Evolutionary conservation across 1,284 basidiomycete genomes (phyloP).

Genomic region (Trichosporon sp.): DNA sequence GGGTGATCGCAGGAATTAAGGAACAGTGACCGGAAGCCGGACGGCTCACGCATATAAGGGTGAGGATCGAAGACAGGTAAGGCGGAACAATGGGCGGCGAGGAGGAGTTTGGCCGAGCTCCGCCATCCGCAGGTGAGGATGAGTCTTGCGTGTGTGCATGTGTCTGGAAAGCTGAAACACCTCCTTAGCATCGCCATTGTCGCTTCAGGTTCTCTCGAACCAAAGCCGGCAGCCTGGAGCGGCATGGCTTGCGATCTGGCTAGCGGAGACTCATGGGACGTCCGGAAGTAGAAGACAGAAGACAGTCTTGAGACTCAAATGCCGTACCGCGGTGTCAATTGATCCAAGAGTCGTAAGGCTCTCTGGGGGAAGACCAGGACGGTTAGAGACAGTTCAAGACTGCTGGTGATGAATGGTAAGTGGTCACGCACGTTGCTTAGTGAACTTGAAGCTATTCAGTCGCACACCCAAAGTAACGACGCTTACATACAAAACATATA

Average conservation of each 20-base stretch:
- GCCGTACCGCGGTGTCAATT: conserved; percentile 11
- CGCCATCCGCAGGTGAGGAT: background rate
- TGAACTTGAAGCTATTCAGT: background rate
- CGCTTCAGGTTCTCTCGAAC: background rate
- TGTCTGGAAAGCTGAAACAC: background rate
- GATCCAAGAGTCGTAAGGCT: background rate
- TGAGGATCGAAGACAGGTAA: background rate
- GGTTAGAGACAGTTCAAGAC: background rate
- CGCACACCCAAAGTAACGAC: conserved; percentile 13
- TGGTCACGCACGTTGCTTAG: background rate
- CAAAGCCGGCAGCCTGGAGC: background rate
- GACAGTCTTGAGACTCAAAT: background rate
- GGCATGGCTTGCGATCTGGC: background rate
- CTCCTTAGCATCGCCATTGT: too few relatives aligned
- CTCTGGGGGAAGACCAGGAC: background rate
- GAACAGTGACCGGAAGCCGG: background rate
- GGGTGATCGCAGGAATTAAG: background rate
- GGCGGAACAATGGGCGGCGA: background rate
- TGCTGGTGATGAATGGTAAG: conserved; percentile 3
- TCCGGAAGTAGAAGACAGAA: background rate
- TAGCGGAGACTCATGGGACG: background rate
- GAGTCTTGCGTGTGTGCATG: background rate
- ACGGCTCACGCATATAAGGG: background rate
- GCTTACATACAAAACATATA: conserved; percentile 9
- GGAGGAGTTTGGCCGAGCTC: background rate